Conservation (phyloP, 768 basidiomycete species). For the Lentinula edodes region DNA sequence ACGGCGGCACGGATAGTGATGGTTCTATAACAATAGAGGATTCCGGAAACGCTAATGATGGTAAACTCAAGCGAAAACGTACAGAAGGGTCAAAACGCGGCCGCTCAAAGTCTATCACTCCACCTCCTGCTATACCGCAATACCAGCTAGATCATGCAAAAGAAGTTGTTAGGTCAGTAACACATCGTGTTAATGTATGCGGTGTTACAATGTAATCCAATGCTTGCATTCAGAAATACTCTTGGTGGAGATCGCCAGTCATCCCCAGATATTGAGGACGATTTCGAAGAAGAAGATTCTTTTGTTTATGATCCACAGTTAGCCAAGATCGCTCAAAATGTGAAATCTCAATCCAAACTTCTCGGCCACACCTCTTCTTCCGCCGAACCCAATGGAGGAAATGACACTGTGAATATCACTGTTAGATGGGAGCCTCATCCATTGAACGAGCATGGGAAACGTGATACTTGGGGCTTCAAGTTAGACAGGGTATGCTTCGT, state of each 20-base stretch:
- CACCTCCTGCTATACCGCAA: conserved; percentile 58
- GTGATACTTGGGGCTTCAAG: conserved; percentile 44
- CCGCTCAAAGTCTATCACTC: conserved; percentile 70
- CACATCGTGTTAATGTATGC: background rate
- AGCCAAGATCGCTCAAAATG: conserved; percentile 40
- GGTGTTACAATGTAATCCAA: no score
- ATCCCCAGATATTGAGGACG: conserved; percentile 40
- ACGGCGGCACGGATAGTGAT: conserved; percentile 32
- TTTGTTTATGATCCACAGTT: conserved; percentile 63
- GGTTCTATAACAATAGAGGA: conserved; percentile 42
- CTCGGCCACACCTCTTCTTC: conserved; percentile 6
- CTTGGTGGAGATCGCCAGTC: conserved; percentile 36
- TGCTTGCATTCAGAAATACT: conserved; percentile 27
- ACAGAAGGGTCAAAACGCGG: conserved; percentile 44
- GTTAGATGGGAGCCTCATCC: conserved; percentile 71
- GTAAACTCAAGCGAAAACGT: conserved; percentile 27
- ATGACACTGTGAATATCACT: conserved; percentile 41
- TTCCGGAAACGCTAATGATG: conserved; percentile 26
- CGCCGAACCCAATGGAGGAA: conserved; percentile 15
- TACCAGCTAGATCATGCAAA: conserved; percentile 53
- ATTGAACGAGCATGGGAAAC: conserved; percentile 30
- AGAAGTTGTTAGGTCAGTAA: conserved; percentile 52
- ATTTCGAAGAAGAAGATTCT: conserved; percentile 35
- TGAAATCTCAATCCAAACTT: conserved; percentile 16
- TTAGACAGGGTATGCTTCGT: conserved; percentile 49